A percentile compares a stretch with the other conserved stretches of the same genome.
phyloP scores from a whole-genome alignment of 2,329 filamentous ascomycete species.

The Hymenoscyphus albidus region DNA sequence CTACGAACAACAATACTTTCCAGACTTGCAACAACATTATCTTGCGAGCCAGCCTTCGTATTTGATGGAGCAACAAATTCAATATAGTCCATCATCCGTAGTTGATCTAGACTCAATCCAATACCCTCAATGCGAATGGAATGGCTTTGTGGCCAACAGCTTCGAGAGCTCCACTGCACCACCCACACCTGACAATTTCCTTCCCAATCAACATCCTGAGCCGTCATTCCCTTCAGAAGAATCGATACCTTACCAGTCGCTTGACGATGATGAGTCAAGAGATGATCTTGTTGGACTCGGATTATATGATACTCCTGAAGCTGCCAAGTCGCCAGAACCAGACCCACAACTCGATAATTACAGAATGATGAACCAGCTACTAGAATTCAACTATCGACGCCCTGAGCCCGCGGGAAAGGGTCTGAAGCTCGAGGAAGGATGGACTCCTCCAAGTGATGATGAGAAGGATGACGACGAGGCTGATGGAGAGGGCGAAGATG shows the following conservation, averaged over 20 bases:
- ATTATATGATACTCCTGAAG: slow-evolving; percentile 70
- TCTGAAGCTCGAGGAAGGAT: slow-evolving; percentile 77
- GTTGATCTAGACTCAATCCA: slow-evolving; percentile 26
- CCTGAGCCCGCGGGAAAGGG: slow-evolving; percentile 61
- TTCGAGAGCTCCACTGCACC: slow-evolving; percentile 48
- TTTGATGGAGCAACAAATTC: slow-evolving; percentile 14
- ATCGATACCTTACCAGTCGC: slow-evolving; percentile 45
- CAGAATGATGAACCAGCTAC: slow-evolving; percentile 50
- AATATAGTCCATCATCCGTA: slow-evolving; percentile 15
- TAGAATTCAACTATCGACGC: slow-evolving; percentile 46
- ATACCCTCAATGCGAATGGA: slow-evolving; percentile 42
- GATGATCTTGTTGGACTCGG: slow-evolving; percentile 81
- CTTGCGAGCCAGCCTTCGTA: slow-evolving; percentile 20
- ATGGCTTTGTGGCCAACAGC: slow-evolving; percentile 43
- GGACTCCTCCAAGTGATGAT: slow-evolving; percentile 60
- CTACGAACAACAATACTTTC: slow-evolving; percentile 28
- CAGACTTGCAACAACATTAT: slow-evolving; percentile 13
- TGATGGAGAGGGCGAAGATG: slow-evolving; percentile 34
- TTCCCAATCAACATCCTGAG: slow-evolving; percentile 48
- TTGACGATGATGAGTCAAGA: slow-evolving; percentile 55
- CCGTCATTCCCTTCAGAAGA: slow-evolving; percentile 47
- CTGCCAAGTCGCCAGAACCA: slow-evolving; percentile 38
- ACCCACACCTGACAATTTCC: slow-evolving; percentile 57
- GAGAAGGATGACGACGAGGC: slow-evolving; percentile 56
- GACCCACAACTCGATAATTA: slow-evolving; percentile 53